Conservation (phyloP, 768 basidiomycete genomes). For the Dioszegia hungarica region DNA sequence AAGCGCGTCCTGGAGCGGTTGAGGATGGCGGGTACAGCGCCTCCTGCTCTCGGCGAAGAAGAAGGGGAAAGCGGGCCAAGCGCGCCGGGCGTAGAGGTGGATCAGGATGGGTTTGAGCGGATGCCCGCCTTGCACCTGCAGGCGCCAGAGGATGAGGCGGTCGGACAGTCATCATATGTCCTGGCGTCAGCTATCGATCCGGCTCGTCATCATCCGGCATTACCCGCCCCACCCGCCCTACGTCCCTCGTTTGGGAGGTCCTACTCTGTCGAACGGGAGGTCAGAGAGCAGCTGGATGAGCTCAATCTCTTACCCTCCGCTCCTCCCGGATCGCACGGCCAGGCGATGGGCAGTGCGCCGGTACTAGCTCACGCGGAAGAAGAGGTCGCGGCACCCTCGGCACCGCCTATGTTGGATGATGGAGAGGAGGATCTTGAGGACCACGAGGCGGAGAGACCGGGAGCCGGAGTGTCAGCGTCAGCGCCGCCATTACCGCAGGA, state of each 20-base stretch:
- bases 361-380: too few relatives aligned
- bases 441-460: background rate
- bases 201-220: slow-evolving; percentile 3
- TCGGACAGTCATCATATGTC: slow-evolving; percentile 3
- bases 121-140: background rate
- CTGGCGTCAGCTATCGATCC: background rate
- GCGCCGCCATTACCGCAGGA: slow-evolving; percentile 29
- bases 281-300: slow-evolving; percentile 3
- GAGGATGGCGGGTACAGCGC: slow-evolving; percentile 38
- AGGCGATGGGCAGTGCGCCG: too few relatives aligned
- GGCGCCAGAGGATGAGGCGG: too few relatives aligned
- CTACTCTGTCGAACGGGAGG: slow-evolving; percentile 5
- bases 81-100: slow-evolving; percentile 42
- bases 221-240: slow-evolving; percentile 1
- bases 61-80: slow-evolving; percentile 14
- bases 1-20: slow-evolving; percentile 42
- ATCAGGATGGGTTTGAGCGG: slow-evolving; percentile 46
- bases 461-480: slow-evolving; percentile 10
- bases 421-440: too few relatives aligned
- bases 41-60: slow-evolving; percentile 11
- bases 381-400: slow-evolving; percentile 1
- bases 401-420: slow-evolving; percentile 5
- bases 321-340: background rate
- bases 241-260: slow-evolving; percentile 4
- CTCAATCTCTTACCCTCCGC: slow-evolving; percentile 18